Evolutionary conservation across 345 rosid species (phyloP), one percentile per base, ranked within the genome.

Genomic region (Balakata baccata): DNA sequence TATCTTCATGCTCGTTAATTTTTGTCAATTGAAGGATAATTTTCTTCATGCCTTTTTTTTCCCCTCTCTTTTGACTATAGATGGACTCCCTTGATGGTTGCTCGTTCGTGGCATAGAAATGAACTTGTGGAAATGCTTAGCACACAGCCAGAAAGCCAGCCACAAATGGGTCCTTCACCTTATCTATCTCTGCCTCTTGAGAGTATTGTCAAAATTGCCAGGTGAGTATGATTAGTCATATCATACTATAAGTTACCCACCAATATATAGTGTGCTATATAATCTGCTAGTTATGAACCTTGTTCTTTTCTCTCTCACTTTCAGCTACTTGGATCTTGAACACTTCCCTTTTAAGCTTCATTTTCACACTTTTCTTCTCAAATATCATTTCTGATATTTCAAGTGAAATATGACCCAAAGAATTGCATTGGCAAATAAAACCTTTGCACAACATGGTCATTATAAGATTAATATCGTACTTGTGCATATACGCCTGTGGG

Each of bases 1-100:
- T 64, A 23, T 18, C 18, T 45, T 61, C 45, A 59, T 23, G 5
- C 59, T 38, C 71, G 59, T 7, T 18, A 54, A 54, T 7, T 54
- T 18, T 54, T 54, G 8, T 54, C 59, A 54, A 54, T 54, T 54
- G 25, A 54, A 58, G 34, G 62, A 7, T 58, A 14, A 58, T 22
- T 10, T 22, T 18, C 34, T 45, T 47, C 29, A 59, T 43, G 4
- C 59, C 25, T 71, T 43, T 52, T 71, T 23, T 53, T 73, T 81
- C 68, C 47, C 57, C 49, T 29, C 67, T 79, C 52, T 18, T 66
- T 76, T 74, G 75, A 38, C 77, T 73, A 64, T 74, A 95, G 99
- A 70, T 95, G 98, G 97, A 92, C 90, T 18, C 94, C 97, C 3
- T 80, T 89, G 79, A 89, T 89, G 97, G 98, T 95, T 68, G 97